Evolutionary conservation across 2,329 filamentous ascomycete genomes (phyloP), one percentile per base, ranked within the genome.

Genomic region (Fusarium incarnatum): DNA sequence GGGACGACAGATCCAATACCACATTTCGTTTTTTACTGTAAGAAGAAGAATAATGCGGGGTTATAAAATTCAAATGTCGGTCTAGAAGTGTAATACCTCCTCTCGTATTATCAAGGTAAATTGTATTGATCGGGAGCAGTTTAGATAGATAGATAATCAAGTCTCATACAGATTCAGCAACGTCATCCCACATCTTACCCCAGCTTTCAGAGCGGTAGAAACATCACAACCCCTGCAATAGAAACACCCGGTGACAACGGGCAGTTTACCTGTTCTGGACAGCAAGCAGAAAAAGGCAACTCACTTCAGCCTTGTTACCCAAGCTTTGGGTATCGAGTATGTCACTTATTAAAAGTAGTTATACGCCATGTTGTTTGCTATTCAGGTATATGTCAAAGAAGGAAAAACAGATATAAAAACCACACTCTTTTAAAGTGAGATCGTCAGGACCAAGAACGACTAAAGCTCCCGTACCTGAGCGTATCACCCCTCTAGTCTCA

Each of bases 261-360:
- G 18, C 25, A 37, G 32, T 12, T 41, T 56, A 47, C 57, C 57
- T 30, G 18, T 41, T 53, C 32, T 42, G 49, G 37, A 48, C 20
- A 49, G 12, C 46, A 41, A n/a, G 56, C 15, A 28, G 6, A 55
- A 54, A 60, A 46, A 28, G 34, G 37, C 20, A 41, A 41, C 27
- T 60, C 50, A 45, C 27, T 27, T 63, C 56, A 67, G 64, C 64
- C 62, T 67, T 67, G 50, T 67, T 67, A 56, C 23, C 40, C 20
- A 56, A 27, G 28, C n/a, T 20, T n/a, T 20, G 40, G 61, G 59
- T 28, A 49, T 16, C 27, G 7, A 42, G 27, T n/a, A n/a, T 25
- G 30, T 55, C 44, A 20, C 8, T 50, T 20, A 27, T 8, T 2
- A 27, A 37, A n/a, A 15, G 25, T 10, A 37, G 8, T 16, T 25